Evolutionary conservation across 176 grass and related monocot genomes (phyloP), one percentile per base, ranked within the genome.

Genomic region (Oryza meyeriana): DNA sequence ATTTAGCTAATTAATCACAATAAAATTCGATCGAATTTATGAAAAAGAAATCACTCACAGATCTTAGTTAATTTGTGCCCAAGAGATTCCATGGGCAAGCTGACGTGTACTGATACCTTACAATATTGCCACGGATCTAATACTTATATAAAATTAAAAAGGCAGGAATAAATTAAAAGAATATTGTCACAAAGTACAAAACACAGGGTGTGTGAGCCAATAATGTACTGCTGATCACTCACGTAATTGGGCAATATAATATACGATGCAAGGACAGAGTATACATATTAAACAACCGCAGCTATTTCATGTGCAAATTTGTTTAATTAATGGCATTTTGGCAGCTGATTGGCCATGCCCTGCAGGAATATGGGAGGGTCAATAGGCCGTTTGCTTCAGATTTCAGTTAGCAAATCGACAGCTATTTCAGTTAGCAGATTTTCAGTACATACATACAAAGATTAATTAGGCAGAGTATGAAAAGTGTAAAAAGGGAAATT

Each of bases 51-150:
- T 74, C 55, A 33, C 18, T 8, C 40, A n/a, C 20, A 36, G 44
- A 42, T 59, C 52, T 77, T n/a, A n/a, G n/a, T n/a, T n/a, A n/a
- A n/a, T 64, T 25, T 30, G 72, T 31, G 42, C 13, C 65, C 83
- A 58, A 22, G 78, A 85, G 87, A 89, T 89, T 82, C 88, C 78
- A 42, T 16, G 61, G 71, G 66, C 72, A 85, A 82, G 66, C 72
- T 66, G 88, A 55, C 63, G 32, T 29, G 76, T 14, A 58, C 64
- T 22, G 38, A 47, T 67, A 25, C 73, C 72, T 17, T 76, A 85
- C 65, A 81, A 85, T 85, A 89, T 59, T 89, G 72, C 34, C 65
- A 28, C 22, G 14, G 25, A n/a, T 59, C n/a, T 59, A 85, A 85
- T 84, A 70, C 31, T 26, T 13, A 4, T 17, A 32, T 57, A 76